Evolutionary conservation across 2,329 filamentous ascomycete species (phyloP), one percentile per base, ranked within the genome.

Genomic region (Dactylellina sp.): DNA sequence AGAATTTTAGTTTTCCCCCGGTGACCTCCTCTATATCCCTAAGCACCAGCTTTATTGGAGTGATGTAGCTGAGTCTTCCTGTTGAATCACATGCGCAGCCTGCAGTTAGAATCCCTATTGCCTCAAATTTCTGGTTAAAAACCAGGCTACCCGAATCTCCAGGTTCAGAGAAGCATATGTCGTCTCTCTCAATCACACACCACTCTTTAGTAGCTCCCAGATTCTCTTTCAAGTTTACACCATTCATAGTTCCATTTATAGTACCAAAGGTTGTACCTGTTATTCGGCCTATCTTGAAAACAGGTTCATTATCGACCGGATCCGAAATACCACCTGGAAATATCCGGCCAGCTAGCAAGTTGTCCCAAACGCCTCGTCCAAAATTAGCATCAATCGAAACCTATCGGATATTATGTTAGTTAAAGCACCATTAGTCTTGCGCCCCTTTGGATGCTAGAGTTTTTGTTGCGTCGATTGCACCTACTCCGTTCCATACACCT

Each of bases 71-170:
- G 7, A 60, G 12, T 2, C 32, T 25, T 9, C 18, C 20, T 6
- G 20, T 35, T 35, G 32, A 4, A n/a, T 22, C n/a, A n/a, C n/a
- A n/a, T n/a, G n/a, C 50, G n/a, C 14, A 47, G 7, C 53, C 35
- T 5, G 32, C 44, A 7, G 46, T 52, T 5, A 68, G 2, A 7
- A 65, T 65, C 7, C 62, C 62, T 2, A 65, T 42, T 4, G 55
- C 32, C 16, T 65, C 37, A 2, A 56, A 25, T 2, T 50, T 50
- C 18, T 44, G 55, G 20, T 65, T 65, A 4, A 63, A 35, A n/a
- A 63, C 22, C 22, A 63, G 24, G 32, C 53, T 66, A 3, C 63
- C 44, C 2, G 63, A 68, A 24, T 68, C 63, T 0, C 63, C 44
- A 46, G 18, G 9, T 16, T 39, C 32, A 2, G 63, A 42, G 22